A percentile compares a stretch with the other conserved stretches of the same genome.
Evolutionary conservation across 805 yeast species (phyloP).

Genomic region (Cyberlindnera xylosilytica): DNA sequence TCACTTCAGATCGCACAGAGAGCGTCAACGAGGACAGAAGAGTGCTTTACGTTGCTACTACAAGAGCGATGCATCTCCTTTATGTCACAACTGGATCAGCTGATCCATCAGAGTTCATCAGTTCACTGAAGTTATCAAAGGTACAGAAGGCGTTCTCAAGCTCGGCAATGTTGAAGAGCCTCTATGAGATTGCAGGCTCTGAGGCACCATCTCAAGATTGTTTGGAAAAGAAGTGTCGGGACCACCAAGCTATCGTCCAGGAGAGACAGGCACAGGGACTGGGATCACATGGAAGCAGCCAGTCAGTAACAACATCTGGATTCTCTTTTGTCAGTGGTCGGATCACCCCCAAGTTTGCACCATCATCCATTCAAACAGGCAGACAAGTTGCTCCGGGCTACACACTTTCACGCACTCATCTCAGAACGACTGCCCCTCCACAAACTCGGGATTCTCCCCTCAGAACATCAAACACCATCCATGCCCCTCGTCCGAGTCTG

Average conservation of each 20-base stretch:
- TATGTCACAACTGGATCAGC: conserved; percentile 33
- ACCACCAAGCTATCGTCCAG: not conserved
- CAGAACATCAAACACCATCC: too few species aligned
- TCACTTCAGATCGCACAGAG: conserved; percentile 13
- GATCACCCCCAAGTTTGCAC: too few species aligned
- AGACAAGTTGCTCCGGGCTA: too few species aligned
- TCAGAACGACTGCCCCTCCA: too few species aligned
- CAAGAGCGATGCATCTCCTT: conserved; percentile 68
- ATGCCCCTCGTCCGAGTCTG: too few species aligned
- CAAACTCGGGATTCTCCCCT: too few species aligned
- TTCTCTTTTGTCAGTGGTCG: too few species aligned
- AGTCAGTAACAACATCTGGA: too few species aligned
- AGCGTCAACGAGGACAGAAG: conserved; percentile 74
- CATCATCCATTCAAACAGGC: too few species aligned
- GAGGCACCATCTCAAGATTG: not conserved
- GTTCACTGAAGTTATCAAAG: conserved; percentile 7
- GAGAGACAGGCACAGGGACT: not conserved
- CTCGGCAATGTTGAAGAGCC: conserved; percentile 1
- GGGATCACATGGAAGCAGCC: too few species aligned
- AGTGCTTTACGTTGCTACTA: conserved; percentile 82
- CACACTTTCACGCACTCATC: too few species aligned
- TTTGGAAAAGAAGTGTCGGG: not conserved
- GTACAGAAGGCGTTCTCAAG: conserved; percentile 8
- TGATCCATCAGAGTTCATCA: conserved; percentile 12
- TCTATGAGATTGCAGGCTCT: conserved; percentile 6